Conservation (phyloP, 495 filamentous ascomycete genomes). For the Podospora appendiculata region DNA sequence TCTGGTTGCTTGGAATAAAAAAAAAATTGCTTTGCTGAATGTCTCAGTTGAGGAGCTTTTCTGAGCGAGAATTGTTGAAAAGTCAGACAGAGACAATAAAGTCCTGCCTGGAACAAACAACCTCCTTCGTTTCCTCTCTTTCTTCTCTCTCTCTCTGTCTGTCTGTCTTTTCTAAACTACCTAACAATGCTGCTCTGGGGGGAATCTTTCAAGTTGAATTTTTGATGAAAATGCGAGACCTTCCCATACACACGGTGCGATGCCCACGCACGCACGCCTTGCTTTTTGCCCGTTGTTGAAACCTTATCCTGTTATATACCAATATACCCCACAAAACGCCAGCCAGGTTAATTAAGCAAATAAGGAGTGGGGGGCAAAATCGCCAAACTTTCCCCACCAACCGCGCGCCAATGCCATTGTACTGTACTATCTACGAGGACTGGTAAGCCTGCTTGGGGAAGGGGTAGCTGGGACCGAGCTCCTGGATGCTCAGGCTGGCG, state of each 20-base stretch:
- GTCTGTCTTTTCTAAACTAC: neutral
- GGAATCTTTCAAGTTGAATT: neutral
- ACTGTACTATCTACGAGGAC: neutral
- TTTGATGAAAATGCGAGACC: neutral
- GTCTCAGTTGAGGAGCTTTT: too few relatives aligned
- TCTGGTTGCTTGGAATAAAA: too few relatives aligned
- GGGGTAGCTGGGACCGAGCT: slow-evolving; percentile 61
- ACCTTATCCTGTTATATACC: neutral
- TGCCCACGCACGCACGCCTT: neutral
- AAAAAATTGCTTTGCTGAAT: too few relatives aligned
- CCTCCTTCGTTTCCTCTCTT: too few relatives aligned
- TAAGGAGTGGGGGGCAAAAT: neutral
- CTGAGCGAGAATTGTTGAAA: too few relatives aligned
- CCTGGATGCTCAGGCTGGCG: slow-evolving; percentile 82
- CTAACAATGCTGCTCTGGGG: neutral
- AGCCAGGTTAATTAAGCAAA: neutral
- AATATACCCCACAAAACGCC: neutral
- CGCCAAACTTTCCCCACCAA: neutral
- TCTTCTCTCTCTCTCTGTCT: neutral
- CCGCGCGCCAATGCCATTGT: too few relatives aligned
- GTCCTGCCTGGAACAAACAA: too few relatives aligned
- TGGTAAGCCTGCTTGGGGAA: slow-evolving; percentile 46
- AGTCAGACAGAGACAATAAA: too few relatives aligned
- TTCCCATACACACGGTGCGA: neutral
- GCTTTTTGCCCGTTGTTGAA: neutral